A percentile compares a stretch with the other conserved stretches of the same genome.
Conservation (phyloP, 139 green algal genomes). For the Auxenochlorella pyrenoidosa region DNA sequence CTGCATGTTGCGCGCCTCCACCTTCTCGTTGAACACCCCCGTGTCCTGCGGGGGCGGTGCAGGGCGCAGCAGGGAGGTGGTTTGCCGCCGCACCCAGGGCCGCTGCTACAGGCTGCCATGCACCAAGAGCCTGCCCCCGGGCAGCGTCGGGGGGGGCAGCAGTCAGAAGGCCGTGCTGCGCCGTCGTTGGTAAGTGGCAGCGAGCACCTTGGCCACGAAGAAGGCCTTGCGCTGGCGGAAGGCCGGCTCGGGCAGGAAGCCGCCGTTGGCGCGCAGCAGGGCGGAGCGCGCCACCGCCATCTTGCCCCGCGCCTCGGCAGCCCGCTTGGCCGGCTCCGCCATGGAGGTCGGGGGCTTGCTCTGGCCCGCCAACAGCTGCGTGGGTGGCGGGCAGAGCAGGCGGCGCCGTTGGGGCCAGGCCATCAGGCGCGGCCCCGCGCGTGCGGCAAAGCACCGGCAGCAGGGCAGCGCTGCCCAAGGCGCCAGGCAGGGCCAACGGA, state of each 20-base stretch:
- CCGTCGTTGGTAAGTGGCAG: no score
- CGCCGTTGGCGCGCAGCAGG: slow-evolving; percentile 56
- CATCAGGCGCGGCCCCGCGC: no score
- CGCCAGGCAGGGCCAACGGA: no score
- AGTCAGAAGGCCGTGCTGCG: no score
- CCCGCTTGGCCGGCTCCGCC: slow-evolving; percentile 30
- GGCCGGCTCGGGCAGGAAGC: slow-evolving; percentile 56
- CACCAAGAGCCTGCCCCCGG: no score
- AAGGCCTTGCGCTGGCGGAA: slow-evolving; percentile 77
- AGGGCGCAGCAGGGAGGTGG: not conserved
- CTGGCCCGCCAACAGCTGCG: slow-evolving; percentile 17
- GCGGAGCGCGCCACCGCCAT: slow-evolving; percentile 65
- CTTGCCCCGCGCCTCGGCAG: slow-evolving; percentile 68
- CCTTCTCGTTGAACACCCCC: slow-evolving; percentile 74
- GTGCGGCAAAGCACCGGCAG: no score
- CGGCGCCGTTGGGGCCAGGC: no score
- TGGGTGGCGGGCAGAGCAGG: not conserved
- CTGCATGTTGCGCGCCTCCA: slow-evolving; percentile 67
- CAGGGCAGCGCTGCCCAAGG: not conserved
- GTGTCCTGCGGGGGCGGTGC: slow-evolving; percentile 66
- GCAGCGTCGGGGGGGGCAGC: no score
- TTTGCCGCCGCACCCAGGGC: no score
- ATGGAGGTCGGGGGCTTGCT: not conserved
- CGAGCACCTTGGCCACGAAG: slow-evolving; percentile 73
- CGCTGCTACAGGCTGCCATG: no score